phyloP scores from a whole-genome alignment of 225 moss, liverwort and hornwort genomes.

The Sphagnum contortum region DNA sequence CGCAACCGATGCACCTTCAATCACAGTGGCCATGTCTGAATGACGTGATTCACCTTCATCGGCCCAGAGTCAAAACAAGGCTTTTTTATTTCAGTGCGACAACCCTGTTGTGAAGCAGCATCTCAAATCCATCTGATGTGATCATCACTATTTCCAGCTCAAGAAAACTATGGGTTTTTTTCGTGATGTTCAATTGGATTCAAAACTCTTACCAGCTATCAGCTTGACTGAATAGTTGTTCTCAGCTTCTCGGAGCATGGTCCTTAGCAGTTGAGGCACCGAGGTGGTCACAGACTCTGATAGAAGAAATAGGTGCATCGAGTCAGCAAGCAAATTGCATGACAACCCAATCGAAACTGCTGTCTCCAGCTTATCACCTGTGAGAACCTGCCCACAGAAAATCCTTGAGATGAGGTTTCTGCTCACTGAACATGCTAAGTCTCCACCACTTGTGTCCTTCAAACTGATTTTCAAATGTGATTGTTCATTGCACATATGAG shows the following conservation, averaged over 20 bases:
- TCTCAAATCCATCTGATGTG: too few relatives aligned
- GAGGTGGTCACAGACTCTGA: constrained; percentile 50
- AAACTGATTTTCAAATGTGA: too few relatives aligned
- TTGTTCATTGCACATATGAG: too few relatives aligned
- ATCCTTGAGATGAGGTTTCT: too few relatives aligned
- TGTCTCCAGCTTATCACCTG: constrained; percentile 90
- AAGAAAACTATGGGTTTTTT: too few relatives aligned
- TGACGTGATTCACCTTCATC: constrained; percentile 18
- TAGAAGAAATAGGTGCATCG: constrained; percentile 89
- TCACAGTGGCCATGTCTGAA: constrained; percentile 71
- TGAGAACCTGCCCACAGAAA: constrained; percentile 47
- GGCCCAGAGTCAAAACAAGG: not conserved
- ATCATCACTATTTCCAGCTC: too few relatives aligned
- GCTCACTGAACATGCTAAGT: too few relatives aligned
- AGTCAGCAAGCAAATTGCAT: constrained; percentile 75
- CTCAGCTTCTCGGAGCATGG: constrained; percentile 83
- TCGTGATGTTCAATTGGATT: too few relatives aligned
- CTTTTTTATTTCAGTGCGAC: not conserved
- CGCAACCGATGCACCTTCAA: constrained; percentile 70
- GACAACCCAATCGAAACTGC: constrained; percentile 84
- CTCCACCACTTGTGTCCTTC: too few relatives aligned
- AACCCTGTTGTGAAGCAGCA: too few relatives aligned
- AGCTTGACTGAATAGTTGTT: constrained; percentile 17
- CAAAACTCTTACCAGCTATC: constrained; percentile 19
- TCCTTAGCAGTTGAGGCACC: constrained; percentile 59